Evolutionary conservation across 2,329 filamentous ascomycete species (phyloP).

Genomic region (Pseudogymnoascus sp.): DNA sequence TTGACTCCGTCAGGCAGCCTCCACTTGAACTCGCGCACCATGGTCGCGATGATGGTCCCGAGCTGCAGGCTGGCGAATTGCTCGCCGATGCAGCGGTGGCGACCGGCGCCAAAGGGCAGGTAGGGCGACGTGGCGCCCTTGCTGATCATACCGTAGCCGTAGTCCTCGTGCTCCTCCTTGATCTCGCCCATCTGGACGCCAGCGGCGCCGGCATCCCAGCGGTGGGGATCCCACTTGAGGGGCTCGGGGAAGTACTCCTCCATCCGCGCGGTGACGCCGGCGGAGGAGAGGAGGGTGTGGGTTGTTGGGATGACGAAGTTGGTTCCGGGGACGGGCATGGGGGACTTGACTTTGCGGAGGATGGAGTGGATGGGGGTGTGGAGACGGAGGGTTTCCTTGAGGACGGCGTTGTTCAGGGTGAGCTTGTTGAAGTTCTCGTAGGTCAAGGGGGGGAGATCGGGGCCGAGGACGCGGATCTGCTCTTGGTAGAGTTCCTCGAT

Average conservation of each 20-base stretch:
- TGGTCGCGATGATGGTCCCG: conserved; percentile 70
- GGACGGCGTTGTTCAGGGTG: conserved; percentile 72
- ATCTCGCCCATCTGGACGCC: conserved; percentile 45
- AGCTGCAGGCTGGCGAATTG: conserved; percentile 93
- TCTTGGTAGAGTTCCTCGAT: conserved; percentile 77
- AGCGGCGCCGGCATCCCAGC: conserved; percentile 67
- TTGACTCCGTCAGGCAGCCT: conserved; percentile 65
- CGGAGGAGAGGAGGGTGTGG: conserved; percentile 77
- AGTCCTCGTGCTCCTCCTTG: conserved; percentile 74
- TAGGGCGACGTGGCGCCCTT: conserved; percentile 88
- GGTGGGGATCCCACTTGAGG: conserved; percentile 78
- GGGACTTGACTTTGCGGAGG: conserved; percentile 82
- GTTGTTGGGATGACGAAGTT: conserved; percentile 74
- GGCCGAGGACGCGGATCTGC: conserved; percentile 66
- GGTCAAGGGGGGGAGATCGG: conserved; percentile 64
- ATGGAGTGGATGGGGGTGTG: conserved; percentile 94
- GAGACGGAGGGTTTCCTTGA: conserved; percentile 87
- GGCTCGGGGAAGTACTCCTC: conserved; percentile 75
- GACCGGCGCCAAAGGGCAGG: conserved; percentile 85
- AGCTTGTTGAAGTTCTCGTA: conserved; percentile 75
- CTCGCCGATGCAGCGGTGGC: conserved; percentile 93
- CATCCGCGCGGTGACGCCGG: conserved; percentile 70
- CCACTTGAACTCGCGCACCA: conserved; percentile 76
- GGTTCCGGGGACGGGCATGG: conserved; percentile 76
- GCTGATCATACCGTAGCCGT: conserved; percentile 86